phyloP scores from a whole-genome alignment of 495 filamentous ascomycete genomes.

The Aspergillus funiculosus region DNA sequence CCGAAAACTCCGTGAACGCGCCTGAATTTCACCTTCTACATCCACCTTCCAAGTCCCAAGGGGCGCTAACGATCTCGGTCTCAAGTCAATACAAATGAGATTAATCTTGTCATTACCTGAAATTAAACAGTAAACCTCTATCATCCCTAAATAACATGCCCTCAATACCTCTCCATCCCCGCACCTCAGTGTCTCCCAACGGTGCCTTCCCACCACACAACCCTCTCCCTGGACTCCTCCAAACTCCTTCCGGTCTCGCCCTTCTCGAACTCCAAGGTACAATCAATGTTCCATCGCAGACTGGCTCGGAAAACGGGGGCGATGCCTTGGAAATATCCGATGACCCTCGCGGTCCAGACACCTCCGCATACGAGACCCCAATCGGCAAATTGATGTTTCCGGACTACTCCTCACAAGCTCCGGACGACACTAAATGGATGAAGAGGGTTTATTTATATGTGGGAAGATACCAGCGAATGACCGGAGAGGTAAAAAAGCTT shows the following conservation, averaged over 20 bases:
- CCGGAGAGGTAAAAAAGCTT: conserved; percentile 84
- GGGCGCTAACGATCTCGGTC: too few species aligned
- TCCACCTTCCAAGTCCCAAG: too few species aligned
- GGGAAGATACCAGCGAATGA: conserved; percentile 82
- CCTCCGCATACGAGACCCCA: conserved; percentile 39
- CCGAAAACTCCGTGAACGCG: too few species aligned
- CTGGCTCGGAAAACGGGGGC: conserved; percentile 17
- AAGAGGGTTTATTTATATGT: conserved; percentile 82
- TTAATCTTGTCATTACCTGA: too few species aligned
- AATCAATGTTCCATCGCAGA: conserved; percentile 53
- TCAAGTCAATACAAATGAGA: too few species aligned
- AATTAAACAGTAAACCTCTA: neutral
- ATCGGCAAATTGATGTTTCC: conserved; percentile 79
- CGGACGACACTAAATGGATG: conserved; percentile 67
- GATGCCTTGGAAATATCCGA: conserved; percentile 11
- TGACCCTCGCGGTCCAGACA: conserved; percentile 13
- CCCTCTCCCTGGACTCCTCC: conserved; percentile 76
- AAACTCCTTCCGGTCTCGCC: conserved; percentile 69
- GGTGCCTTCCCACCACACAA: conserved; percentile 32
- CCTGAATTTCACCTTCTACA: too few species aligned
- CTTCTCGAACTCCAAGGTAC: conserved; percentile 86
- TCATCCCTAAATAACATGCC: conserved; percentile 32
- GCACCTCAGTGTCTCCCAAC: conserved; percentile 12
- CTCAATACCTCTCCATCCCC: conserved; percentile 35
- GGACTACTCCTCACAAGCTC: conserved; percentile 51